Base-by-base conservation (phyloP, 805 yeast species). In the Candida sithepensis region DNA sequence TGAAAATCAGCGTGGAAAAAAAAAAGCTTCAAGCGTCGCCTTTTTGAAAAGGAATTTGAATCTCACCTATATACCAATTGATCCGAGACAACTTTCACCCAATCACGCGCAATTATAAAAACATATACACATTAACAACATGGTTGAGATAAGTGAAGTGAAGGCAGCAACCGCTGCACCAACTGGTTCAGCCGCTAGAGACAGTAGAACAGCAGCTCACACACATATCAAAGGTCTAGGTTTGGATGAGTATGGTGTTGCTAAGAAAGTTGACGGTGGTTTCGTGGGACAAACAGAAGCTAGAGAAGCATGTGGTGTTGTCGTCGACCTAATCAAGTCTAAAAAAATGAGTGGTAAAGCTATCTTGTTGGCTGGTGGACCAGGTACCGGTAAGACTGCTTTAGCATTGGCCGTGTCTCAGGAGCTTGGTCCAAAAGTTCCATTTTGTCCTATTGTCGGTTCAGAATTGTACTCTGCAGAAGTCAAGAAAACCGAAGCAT, bases 381-480 rank as follows among this genome's bases (percentile, higher is more conserved):
- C 99, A 24, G 88, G 96, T 13, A 94, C 99, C 0, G 99, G 99
- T 68, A 94, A 94, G 68, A 94, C 99, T 3, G 99, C 99, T 34
- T 80, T 94, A 59, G 99, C 99, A 13, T 86, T 90, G 85, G 99
- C 97, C 16, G 74, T 86, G 37, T 77, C 90, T 2, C 91, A 85
- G 63, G 82, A 80, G 44, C 72, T 86, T 56, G 84, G 84, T 9
- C 60, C 71, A 13, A 89, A 84, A 53, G 97, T 94, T 49, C 99
- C 99, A 36, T 94, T 94, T 68, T 92, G 97, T 37, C 89, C 96
- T 9, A 78, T 94, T 66, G 92, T 96, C 9, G 99, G 97, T 3
- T 85, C 96, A 28, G 99, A 94, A 70, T 81, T 94, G 51, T 94
- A 82, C 63, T 88, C 96, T 4, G 78, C 92, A 55, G 99, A 94